Evolutionary conservation across 768 basidiomycete genomes (phyloP).

Genomic region (Tylopilus rubrobrunneus): DNA sequence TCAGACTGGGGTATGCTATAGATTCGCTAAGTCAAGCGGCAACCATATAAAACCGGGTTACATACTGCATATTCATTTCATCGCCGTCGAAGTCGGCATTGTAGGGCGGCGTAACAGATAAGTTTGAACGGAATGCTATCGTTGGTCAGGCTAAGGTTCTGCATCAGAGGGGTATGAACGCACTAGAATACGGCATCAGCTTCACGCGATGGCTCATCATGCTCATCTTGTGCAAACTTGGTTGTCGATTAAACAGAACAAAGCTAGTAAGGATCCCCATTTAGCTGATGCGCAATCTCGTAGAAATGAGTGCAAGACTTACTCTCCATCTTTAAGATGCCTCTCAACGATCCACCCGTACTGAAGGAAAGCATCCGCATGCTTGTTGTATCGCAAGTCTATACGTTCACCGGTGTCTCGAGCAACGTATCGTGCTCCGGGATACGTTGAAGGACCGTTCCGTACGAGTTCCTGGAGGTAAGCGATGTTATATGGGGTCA

Average conservation of each 20-base stretch:
- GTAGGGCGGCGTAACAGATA: conserved; percentile 97
- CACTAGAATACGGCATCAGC: conserved; percentile 97
- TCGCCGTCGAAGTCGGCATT: conserved; percentile 99
- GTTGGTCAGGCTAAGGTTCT: conserved; percentile 18
- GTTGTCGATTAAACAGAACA: conserved; percentile 92
- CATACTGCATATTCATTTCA: conserved; percentile 99
- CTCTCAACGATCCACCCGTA: conserved; percentile 99
- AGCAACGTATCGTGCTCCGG: conserved; percentile 94
- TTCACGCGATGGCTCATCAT: conserved; percentile 99
- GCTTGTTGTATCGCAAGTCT: conserved; percentile 94
- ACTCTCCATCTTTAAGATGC: conserved; percentile 98
- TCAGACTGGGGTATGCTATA: conserved; percentile 93
- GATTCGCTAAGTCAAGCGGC: conserved; percentile 8
- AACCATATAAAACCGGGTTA: conserved; percentile 19
- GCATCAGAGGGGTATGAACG: conserved; percentile 30
- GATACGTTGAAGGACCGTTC: conserved; percentile 92
- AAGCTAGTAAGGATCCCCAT: conserved; percentile 9
- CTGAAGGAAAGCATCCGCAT: conserved; percentile 90
- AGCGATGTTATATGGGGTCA: conserved; percentile 95
- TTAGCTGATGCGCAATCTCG: background rate
- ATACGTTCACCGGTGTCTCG: conserved; percentile 97
- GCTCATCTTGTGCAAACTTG: conserved; percentile 99
- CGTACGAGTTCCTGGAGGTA: conserved; percentile 93
- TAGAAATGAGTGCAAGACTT: conserved; percentile 36
- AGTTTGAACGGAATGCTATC: conserved; percentile 91